phyloP scores from a whole-genome alignment of 2,329 filamentous ascomycete species.

The Aspergillus awamori region DNA sequence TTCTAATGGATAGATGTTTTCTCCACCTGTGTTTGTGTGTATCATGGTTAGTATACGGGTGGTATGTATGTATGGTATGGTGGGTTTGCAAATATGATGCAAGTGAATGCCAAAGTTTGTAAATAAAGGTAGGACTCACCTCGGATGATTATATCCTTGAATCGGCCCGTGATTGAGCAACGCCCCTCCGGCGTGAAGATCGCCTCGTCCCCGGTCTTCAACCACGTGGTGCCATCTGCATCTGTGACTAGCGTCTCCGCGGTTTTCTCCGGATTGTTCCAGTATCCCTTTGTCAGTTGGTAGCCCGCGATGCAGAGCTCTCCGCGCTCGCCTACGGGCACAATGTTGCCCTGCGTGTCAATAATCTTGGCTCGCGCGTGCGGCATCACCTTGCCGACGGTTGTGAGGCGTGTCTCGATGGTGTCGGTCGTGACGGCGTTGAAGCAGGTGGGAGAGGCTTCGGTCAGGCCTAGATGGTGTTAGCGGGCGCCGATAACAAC shows the following conservation, averaged over 20 bases:
- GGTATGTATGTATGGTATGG: constrained; percentile 4
- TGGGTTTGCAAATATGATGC: neutral
- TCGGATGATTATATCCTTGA: constrained; percentile 79
- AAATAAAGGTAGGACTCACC: constrained; percentile 42
- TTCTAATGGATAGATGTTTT: constrained; percentile 74
- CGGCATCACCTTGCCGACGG: constrained; percentile 75
- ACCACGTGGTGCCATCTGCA: constrained; percentile 60
- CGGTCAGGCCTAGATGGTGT: constrained; percentile 61
- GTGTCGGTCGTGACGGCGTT: constrained; percentile 76
- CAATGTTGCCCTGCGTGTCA: constrained; percentile 62
- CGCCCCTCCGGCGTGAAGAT: constrained; percentile 62
- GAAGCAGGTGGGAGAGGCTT: constrained; percentile 79
- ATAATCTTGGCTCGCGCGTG: constrained; percentile 78
- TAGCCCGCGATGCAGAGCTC: constrained; percentile 80
- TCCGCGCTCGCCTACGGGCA: constrained; percentile 69
- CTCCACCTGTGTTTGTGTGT: constrained; percentile 55
- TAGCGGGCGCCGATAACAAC: neutral
- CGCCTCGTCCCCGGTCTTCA: constrained; percentile 65
- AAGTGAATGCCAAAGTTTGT: neutral
- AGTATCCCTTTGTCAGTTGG: constrained; percentile 65
- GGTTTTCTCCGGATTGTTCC: constrained; percentile 73
- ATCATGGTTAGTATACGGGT: neutral
- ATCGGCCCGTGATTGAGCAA: constrained; percentile 72
- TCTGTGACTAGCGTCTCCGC: constrained; percentile 71
- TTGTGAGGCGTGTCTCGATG: constrained; percentile 66